Evolutionary conservation across 495 filamentous ascomycete species (phyloP).

Genomic region (Penicillium angulare): DNA sequence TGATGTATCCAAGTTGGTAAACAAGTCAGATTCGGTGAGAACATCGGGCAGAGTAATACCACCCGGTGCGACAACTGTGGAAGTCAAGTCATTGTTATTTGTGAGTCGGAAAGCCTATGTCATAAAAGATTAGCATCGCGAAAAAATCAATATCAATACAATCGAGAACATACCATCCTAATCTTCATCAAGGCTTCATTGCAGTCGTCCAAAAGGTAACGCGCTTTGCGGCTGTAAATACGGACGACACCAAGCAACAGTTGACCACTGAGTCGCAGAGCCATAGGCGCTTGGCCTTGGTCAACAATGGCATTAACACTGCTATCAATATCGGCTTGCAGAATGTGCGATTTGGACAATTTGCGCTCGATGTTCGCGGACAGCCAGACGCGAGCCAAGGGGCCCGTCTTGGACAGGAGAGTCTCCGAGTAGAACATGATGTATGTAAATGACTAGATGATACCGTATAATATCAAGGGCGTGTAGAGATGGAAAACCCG

Average conservation of each 20-base stretch:
- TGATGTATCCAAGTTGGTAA: constrained; percentile 71
- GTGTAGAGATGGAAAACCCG: constrained; percentile 26
- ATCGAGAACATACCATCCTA: constrained; percentile 71
- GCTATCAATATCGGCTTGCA: constrained; percentile 88
- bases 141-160: not conserved
- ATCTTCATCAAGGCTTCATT: constrained; percentile 96
- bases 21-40: constrained; percentile 84
- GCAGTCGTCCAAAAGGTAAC: constrained; percentile 94
- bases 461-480: constrained; percentile 9
- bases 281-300: constrained; percentile 92
- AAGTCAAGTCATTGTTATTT: constrained; percentile 77
- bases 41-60: constrained; percentile 80
- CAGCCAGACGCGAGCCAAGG: constrained; percentile 95
- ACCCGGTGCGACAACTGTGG: constrained; percentile 63
- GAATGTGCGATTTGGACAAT: constrained; percentile 88
- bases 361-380: constrained; percentile 97
- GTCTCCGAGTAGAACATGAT: constrained; percentile 98
- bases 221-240: constrained; percentile 95
- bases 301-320: constrained; percentile 93
- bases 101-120: constrained; percentile 71
- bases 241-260: constrained; percentile 91
- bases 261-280: constrained; percentile 89
- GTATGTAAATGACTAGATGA: constrained; percentile 17
- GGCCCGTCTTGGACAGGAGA: constrained; percentile 92
- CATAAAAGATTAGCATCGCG: constrained; percentile 23